Conservation (phyloP, 2,329 filamentous ascomycete species). For the Cadophora sp. region DNA sequence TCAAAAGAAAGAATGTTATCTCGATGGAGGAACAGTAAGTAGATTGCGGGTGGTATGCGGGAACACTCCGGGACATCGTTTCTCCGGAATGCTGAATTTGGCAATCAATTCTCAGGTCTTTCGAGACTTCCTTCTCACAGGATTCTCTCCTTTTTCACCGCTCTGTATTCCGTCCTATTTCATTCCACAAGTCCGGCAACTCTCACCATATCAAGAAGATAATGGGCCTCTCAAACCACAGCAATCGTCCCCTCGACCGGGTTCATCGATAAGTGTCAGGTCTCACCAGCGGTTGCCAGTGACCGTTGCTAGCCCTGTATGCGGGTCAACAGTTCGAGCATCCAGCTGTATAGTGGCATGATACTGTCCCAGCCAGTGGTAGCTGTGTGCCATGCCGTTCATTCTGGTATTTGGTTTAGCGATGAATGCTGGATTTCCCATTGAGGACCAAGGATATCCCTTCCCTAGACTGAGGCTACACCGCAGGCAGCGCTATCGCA, state of each 20-base stretch:
- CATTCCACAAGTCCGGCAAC: not conserved
- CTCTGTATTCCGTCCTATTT: not conserved
- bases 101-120: not conserved
- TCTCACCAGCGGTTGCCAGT: not conserved
- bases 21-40: not conserved
- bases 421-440: not conserved
- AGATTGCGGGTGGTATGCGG: not conserved
- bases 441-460: not conserved
- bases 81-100: not conserved
- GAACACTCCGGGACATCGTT: not conserved
- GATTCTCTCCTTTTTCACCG: not conserved
- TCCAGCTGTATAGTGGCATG: not conserved
- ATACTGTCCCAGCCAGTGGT: not conserved
- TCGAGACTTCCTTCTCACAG: not conserved
- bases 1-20: not conserved
- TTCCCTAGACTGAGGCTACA: slow-evolving; percentile 9
- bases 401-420: not conserved
- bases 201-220: not conserved
- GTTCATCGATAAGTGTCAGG: not conserved
- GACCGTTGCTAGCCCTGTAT: not conserved
- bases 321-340: not conserved
- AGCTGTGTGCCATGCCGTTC: not conserved
- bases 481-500: not conserved
- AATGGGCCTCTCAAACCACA: not conserved
- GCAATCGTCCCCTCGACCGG: not conserved